phyloP scores from a whole-genome alignment of 2,329 filamentous ascomycete genomes.

The Emergomyces orientalis region DNA sequence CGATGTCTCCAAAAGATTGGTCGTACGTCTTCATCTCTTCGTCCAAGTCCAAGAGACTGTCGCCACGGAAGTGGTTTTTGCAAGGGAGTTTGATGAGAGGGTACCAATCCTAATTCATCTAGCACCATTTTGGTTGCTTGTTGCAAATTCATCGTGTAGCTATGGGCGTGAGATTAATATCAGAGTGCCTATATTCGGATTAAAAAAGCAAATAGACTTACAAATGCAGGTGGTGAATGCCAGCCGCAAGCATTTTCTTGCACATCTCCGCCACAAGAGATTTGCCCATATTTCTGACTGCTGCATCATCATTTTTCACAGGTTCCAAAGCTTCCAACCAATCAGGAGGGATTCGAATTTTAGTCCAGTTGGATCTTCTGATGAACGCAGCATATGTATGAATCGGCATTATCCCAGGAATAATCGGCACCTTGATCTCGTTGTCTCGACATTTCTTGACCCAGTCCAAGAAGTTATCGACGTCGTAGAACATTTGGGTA shows the following conservation, averaged over 20 bases:
- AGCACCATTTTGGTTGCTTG: conserved; percentile 90
- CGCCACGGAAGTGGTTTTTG: conserved; percentile 94
- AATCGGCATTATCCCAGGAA: conserved; percentile 87
- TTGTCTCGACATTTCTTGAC: conserved; percentile 73
- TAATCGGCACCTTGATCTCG: conserved; percentile 74
- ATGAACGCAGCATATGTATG: conserved; percentile 91
- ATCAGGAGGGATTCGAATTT: conserved; percentile 67
- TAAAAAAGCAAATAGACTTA: conserved; percentile 27
- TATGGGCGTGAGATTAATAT: conserved; percentile 17
- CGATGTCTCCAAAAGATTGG: conserved; percentile 98
- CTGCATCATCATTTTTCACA: conserved; percentile 91
- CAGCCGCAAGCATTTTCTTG: conserved; percentile 68
- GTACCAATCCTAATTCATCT: conserved; percentile 76
- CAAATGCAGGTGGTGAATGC: conserved; percentile 86
- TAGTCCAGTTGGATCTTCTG: conserved; percentile 81
- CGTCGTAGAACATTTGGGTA: conserved; percentile 99
- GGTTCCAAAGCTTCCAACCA: conserved; percentile 81
- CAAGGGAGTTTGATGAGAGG: conserved; percentile 64
- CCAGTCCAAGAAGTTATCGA: conserved; percentile 89
- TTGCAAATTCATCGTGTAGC: conserved; percentile 97
- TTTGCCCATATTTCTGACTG: conserved; percentile 83
- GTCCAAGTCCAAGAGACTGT: conserved; percentile 79
- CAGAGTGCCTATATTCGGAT: background rate
- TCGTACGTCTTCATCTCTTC: conserved; percentile 87
- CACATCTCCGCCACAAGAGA: conserved; percentile 83